Conservation (phyloP, 805 yeast genomes). For the Geotrichum ghanense region DNA sequence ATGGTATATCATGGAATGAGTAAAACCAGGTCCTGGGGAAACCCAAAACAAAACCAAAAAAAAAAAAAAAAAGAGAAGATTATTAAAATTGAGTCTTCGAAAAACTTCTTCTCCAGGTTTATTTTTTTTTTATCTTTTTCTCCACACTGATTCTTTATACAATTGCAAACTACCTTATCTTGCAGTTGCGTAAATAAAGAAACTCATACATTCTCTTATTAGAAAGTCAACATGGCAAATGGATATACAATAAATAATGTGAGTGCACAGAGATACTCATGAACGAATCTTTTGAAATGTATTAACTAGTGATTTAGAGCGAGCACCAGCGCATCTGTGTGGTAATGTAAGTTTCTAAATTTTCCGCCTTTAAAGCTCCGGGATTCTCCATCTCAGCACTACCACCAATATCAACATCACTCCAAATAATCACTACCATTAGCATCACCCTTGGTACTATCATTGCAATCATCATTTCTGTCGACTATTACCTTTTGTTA, state of each 20-base stretch:
- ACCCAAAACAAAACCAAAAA: no score
- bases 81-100: background rate
- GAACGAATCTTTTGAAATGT: background rate
- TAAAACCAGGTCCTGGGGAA: constrained; percentile 1
- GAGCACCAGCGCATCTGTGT: constrained; percentile 1
- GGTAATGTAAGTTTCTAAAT: background rate
- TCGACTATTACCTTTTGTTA: no score
- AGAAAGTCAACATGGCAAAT: background rate
- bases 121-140: background rate
- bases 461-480: no score
- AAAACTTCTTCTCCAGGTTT: background rate
- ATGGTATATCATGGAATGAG: background rate
- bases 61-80: no score
- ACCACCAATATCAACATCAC: no score
- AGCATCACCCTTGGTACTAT: no score
- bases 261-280: no score
- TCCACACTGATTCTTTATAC: background rate
- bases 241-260: constrained; percentile 1
- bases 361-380: no score
- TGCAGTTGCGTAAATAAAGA: no score
- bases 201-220: no score
- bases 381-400: no score
- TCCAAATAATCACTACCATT: no score
- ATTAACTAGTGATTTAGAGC: background rate
- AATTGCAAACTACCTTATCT: background rate